Percentiles rank a stretch among this genome's conserved stretches.
Evolutionary conservation across 2,329 filamentous ascomycete genomes (phyloP).

Genomic region (Pseudovirgaria hyperparasitica): DNA sequence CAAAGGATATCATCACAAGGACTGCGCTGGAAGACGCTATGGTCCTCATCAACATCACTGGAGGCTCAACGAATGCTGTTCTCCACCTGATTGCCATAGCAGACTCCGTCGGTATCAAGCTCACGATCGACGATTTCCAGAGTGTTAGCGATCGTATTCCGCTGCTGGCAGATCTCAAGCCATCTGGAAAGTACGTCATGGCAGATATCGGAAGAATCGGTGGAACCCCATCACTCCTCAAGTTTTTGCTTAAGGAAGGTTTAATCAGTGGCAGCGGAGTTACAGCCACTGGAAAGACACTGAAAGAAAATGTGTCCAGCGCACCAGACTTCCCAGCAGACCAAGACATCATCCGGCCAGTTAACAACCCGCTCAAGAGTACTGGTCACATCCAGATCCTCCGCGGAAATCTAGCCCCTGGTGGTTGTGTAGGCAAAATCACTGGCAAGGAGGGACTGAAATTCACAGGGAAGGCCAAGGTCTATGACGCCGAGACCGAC

Average conservation of each 20-base stretch:
- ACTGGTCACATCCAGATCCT: constrained; percentile 66
- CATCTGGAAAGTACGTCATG: constrained; percentile 40
- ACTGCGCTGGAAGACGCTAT: constrained; percentile 39
- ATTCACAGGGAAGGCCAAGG: constrained; percentile 57
- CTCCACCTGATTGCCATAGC: constrained; percentile 39
- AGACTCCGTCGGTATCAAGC: constrained; percentile 36
- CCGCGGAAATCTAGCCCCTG: constrained; percentile 55
- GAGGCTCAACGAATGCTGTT: constrained; percentile 38
- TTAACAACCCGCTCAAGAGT: constrained; percentile 56
- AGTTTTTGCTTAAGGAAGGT: constrained; percentile 37
- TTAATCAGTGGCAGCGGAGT: constrained; percentile 34
- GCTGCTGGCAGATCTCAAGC: constrained; percentile 38
- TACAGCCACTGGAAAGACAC: constrained; percentile 38
- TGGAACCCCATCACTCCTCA: constrained; percentile 36
- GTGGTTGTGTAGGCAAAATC: constrained; percentile 61
- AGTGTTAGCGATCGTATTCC: constrained; percentile 36
- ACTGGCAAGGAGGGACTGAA: constrained; percentile 60
- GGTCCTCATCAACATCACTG: constrained; percentile 37
- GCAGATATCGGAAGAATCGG: constrained; percentile 47
- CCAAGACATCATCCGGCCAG: constrained; percentile 57
- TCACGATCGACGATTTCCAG: constrained; percentile 40
- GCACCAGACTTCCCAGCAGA: constrained; percentile 52
- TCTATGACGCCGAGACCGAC: constrained; percentile 56
- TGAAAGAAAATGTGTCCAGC: constrained; percentile 38
- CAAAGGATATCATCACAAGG: constrained; percentile 36